These are phyloP conservation scores for Phlegmacium glaucopus DNA, from an alignment of 768 basidiomycete genomes.

Conservation along the genomic window DNA sequence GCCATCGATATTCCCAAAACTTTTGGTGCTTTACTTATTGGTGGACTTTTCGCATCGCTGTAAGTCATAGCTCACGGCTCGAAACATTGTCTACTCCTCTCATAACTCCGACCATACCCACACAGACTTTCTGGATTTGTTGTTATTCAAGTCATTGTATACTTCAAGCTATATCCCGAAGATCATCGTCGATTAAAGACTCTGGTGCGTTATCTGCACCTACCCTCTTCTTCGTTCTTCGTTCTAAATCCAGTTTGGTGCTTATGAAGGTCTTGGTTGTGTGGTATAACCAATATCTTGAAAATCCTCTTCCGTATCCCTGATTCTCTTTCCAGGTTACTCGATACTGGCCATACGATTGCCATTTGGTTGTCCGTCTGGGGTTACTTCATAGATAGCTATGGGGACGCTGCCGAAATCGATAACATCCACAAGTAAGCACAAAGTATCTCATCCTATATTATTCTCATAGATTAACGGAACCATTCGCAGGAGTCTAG, in stretches of 20 bases:
- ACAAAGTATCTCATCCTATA: not conserved
- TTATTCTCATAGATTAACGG: not conserved
- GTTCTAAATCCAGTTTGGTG: not conserved
- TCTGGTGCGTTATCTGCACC: constrained; percentile 20
- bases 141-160: constrained; percentile 30
- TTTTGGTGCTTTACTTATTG: constrained; percentile 37
- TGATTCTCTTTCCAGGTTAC: constrained; percentile 21
- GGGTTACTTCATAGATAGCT: constrained; percentile 34
- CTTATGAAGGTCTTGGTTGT: constrained; percentile 25
- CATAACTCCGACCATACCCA: not conserved
- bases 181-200: constrained; percentile 24
- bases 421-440: constrained; percentile 35
- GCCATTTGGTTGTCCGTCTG: constrained; percentile 38
- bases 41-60: constrained; percentile 35
- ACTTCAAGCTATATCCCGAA: constrained; percentile 30
- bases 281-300: constrained; percentile 20
- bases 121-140: constrained; percentile 31
- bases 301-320: not conserved
- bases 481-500: constrained; percentile 9
- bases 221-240: not conserved
- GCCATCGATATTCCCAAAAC: constrained; percentile 28
- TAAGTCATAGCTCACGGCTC: constrained; percentile 13
- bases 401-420: constrained; percentile 22
- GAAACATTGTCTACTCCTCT: not conserved
- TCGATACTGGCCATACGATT: constrained; percentile 35